Evolutionary conservation across 176 grass and related monocot genomes (phyloP).

Genomic region (Triticum aestivum): IWGSC_CS_RefSeq_v2.1 NC_057807.1:586636040-586636539

Average conservation of each 20-base stretch:
- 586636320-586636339: slow-evolving; percentile 96
- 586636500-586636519: not conserved
- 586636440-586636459: not conserved
- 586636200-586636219: not conserved
- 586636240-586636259: slow-evolving; percentile 33
- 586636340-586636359: slow-evolving; percentile 96
- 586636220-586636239: slow-evolving; percentile 28
- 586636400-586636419: slow-evolving; percentile 33
- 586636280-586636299: slow-evolving; percentile 35
- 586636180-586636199: not conserved
- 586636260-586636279: not conserved
- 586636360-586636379: slow-evolving; percentile 98
- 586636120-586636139: not conserved
- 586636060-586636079: not conserved
- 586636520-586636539: not conserved
- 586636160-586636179: not conserved
- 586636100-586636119: not conserved
- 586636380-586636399: slow-evolving; percentile 23
- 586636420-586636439: slow-evolving; percentile 18
- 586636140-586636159: not conserved
- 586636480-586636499: not conserved
- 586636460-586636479: slow-evolving; percentile 22
- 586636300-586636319: slow-evolving; percentile 97
- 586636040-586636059: not conserved
- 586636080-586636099: slow-evolving; percentile 10